Base-by-base conservation (phyloP, 164 flowering plant genomes). In the Magnolia officinalis region DNA sequence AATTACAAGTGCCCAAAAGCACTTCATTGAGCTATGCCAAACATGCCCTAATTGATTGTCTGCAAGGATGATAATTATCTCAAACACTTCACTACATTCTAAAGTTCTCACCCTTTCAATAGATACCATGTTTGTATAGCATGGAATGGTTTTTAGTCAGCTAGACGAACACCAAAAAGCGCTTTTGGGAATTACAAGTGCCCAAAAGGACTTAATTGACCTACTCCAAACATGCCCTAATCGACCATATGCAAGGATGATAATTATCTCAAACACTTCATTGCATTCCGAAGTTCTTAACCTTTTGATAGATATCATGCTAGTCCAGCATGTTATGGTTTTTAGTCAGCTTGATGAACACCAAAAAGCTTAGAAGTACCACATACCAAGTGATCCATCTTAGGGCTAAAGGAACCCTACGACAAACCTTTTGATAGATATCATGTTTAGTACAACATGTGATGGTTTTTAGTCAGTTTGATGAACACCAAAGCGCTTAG, bases 301-400 rank as follows among this genome's bases (percentile, higher is more conserved):
- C 61, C 61, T 55, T 16, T 55, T 2, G 10, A 10, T 16, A 9
- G 61, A 63, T 66, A 21, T 66, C 4, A 66, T 23, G 69, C 7
- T 11, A 26, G 4, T 26, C 9, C 31, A 24, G 29, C 69, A 66
- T 21, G 31, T 21, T 4, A 9, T 21, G 29, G 69, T 29, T 55
- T 68, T 16, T 24, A 68, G 29, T 29, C 16, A 68, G 71, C 51
- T 31, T 50, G 49, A 19, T 20, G 58, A 70, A 50, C 26, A 70
- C 21, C 20, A 19, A 20, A 8, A 70, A 4, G 13, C 49, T 49
- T 31, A 49, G 18, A 78, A 67, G 67, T 67, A 58, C 11, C 73
- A 77, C 91, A 67, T 89, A 95, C 99, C 97, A 92, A 84, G 85
- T 94, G 98, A 83, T 96, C 98, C 99, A 96, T 94, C 83, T 94